Base-by-base conservation (phyloP, 225 moss, liverwort and hornwort genomes). In the Pseudisothecium myosuroides region DNA sequence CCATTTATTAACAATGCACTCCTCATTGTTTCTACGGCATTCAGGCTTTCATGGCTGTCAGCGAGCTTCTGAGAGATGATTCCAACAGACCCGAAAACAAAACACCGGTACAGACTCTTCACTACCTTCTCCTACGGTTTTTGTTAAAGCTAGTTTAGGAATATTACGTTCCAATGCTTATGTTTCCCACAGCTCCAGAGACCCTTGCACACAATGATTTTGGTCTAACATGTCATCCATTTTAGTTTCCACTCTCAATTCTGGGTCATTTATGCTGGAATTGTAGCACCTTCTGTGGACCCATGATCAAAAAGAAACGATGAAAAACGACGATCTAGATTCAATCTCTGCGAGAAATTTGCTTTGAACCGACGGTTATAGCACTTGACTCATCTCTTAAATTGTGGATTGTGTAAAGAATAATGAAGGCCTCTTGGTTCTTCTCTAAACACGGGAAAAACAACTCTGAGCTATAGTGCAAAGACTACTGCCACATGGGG, bases 391-490 rank as follows among this genome's bases (percentile, higher is more conserved):
- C 29, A 63, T 72, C 26, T 26, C 27, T 41, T 82, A 20, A 58
- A 43, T 52, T 77, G 43, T 82, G 77, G 78, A 78, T 47, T 81
- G 60, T 66, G 82, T 76, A 13, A 2, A 91, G 91, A 92, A 77
- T 58, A 87, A 88, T 66, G 78, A 89, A 59, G 92, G 91, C 60
- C 85, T 92, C 69, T 85, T 87, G 78, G 89, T 92, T 85, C 91
- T 91, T 91, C 91, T 17, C 82, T 91, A 39, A 84, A 89, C 37
- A 89, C 87, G 20, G 89, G 88, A 14, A 63, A 84, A 81, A 75
- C 65, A 16, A 66, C 76, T 72, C 43, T 76, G n/a, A 81, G 87
- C 64, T 91, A 77, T 55, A 81, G 49, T 55, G 91, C 78, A 28
- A 85, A 89, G 82, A 77, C 47, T 16, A 23, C 83, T 71, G 72